Evolutionary conservation across 2,329 filamentous ascomycete genomes (phyloP).

Genomic region (Fusarium sp.): DNA sequence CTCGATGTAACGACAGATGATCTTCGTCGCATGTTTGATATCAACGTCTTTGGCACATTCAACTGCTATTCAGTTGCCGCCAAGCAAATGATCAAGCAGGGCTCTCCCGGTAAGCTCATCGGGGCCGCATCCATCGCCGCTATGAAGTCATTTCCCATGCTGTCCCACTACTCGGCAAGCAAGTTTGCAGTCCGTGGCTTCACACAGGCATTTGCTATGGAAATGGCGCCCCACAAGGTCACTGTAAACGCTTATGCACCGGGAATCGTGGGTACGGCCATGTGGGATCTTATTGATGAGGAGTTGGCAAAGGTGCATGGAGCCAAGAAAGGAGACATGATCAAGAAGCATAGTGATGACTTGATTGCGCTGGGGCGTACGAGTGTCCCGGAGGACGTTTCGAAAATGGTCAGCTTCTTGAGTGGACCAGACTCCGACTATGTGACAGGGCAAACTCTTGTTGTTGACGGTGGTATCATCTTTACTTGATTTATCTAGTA

Average conservation of each 20-base stretch:
- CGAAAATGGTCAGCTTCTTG: conserved; percentile 71
- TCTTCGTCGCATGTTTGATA: conserved; percentile 68
- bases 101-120: conserved; percentile 63
- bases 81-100: conserved; percentile 73
- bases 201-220: conserved; percentile 74
- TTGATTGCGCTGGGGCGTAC: conserved; percentile 67
- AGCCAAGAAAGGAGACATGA: conserved; percentile 62
- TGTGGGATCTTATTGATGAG: conserved; percentile 78
- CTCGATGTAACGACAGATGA: conserved; percentile 69
- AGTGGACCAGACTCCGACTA: conserved; percentile 70
- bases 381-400: conserved; percentile 72
- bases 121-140: conserved; percentile 67
- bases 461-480: conserved; percentile 71
- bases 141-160: conserved; percentile 68
- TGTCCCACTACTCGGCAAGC: conserved; percentile 72
- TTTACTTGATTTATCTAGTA: conserved; percentile 48
- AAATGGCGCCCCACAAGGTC: conserved; percentile 72
- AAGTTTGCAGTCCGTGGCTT: conserved; percentile 77
- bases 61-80: conserved; percentile 74
- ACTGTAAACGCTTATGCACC: conserved; percentile 76
- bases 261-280: conserved; percentile 73
- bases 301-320: conserved; percentile 59
- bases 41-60: conserved; percentile 74
- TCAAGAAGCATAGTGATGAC: conserved; percentile 65
- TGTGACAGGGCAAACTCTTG: conserved; percentile 73